Evolutionary conservation across 805 yeast genomes (phyloP).

Genomic region (Starmerella davenportii): DNA sequence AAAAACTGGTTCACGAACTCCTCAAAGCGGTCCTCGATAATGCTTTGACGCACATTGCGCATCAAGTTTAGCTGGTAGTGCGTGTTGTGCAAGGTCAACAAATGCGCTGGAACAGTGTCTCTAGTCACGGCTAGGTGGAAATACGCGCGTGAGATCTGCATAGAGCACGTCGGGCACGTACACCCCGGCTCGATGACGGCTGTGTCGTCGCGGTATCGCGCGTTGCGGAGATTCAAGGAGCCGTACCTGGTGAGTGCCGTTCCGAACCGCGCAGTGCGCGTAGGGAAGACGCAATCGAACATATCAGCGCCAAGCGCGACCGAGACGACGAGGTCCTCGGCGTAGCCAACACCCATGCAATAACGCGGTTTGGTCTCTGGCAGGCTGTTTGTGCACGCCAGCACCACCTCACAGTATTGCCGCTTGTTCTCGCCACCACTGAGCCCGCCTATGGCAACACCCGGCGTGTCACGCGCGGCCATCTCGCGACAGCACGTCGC

Average conservation of each 20-base stretch:
- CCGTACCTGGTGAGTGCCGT: conserved; percentile 28
- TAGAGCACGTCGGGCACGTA: conserved; percentile 27
- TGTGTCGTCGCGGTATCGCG: conserved; percentile 23
- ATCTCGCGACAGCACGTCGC: conserved; percentile 27
- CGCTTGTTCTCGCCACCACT: conserved; percentile 31
- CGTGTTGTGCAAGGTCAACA: conserved; percentile 28
- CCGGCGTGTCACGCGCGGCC: conserved; percentile 29
- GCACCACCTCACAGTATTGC: conserved; percentile 26
- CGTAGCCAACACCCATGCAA: conserved; percentile 33
- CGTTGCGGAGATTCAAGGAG: conserved; percentile 23
- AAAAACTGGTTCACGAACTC: conserved; percentile 25
- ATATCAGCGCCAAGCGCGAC: conserved; percentile 32
- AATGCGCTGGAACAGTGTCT: conserved; percentile 30
- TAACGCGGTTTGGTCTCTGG: conserved; percentile 29
- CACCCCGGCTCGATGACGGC: conserved; percentile 27
- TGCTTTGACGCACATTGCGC: conserved; percentile 26
- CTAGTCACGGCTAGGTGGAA: conserved; percentile 24
- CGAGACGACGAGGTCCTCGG: conserved; percentile 30
- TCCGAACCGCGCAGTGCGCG: conserved; percentile 30
- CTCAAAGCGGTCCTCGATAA: conserved; percentile 25
- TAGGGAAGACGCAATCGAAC: conserved; percentile 32
- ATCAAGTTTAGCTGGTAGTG: conserved; percentile 28
- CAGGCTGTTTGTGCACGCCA: conserved; percentile 26
- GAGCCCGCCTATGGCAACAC: conserved; percentile 32
- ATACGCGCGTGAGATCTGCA: conserved; percentile 26